These are phyloP conservation scores for Phoma sp. DNA, from an alignment of 2,329 filamentous ascomycete genomes.

Conservation along the genomic window DNA sequence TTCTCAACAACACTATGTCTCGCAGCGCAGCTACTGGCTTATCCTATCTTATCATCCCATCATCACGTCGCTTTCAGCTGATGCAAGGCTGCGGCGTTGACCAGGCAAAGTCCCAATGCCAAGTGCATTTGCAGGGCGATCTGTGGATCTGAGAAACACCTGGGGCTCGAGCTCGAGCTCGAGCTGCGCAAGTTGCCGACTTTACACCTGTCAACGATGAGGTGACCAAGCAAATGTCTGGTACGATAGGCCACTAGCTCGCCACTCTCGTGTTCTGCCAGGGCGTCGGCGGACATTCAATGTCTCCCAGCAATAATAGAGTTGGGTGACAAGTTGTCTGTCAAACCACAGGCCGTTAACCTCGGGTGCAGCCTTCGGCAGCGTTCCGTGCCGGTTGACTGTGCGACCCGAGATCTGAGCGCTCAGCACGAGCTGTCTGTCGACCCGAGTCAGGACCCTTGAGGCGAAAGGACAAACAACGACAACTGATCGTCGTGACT, in stretches of 20 bases:
- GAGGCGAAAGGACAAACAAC: background rate
- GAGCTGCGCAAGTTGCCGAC: conserved; percentile 9
- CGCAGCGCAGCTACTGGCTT: background rate
- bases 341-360: conserved; percentile 13
- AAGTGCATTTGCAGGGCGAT: conserved; percentile 18
- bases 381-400: conserved; percentile 33
- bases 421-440: conserved; percentile 29
- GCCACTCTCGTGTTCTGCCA: background rate
- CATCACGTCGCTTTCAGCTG: conserved; percentile 1
- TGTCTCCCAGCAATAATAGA: conserved; percentile 3
- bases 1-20: background rate
- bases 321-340: conserved; percentile 16
- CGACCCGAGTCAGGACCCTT: conserved; percentile 22
- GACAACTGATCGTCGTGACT: conserved; percentile 12
- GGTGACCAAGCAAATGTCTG: background rate
- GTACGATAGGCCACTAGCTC: background rate
- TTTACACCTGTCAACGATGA: conserved; percentile 7
- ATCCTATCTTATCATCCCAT: conserved; percentile 4
- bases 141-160: conserved; percentile 18
- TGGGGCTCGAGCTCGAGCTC: conserved; percentile 1
- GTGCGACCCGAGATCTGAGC: conserved; percentile 32
- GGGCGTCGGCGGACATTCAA: conserved; percentile 2
- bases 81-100: conserved; percentile 8
- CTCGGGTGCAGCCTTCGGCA: conserved; percentile 28
- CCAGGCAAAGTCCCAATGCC: conserved; percentile 11